Percentiles rank a stretch among this genome's conserved stretches.
These are phyloP conservation scores for Hypoxylon lienhwacheense DNA, from an alignment of 495 filamentous ascomycete genomes.

Conservation along the genomic window DNA sequence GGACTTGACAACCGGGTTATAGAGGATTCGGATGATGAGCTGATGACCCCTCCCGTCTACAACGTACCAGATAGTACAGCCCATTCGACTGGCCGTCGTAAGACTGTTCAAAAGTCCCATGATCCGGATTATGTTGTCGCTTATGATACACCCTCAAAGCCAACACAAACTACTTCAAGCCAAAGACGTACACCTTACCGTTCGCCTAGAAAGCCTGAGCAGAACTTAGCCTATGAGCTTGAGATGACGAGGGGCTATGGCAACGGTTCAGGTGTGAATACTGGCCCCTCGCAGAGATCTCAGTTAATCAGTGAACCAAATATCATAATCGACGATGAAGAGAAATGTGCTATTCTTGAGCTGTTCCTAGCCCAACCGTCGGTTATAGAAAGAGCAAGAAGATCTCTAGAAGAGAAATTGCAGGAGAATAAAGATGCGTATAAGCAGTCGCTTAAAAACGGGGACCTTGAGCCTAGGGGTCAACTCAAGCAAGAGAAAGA, in stretches of 20 bases:
- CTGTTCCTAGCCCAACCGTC: constrained; percentile 41
- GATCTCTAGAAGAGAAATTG: constrained; percentile 33
- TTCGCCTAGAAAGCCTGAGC: constrained; percentile 28
- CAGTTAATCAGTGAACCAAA: constrained; percentile 4
- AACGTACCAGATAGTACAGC: constrained; percentile 18
- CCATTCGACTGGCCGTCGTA: constrained; percentile 23
- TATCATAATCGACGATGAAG: constrained; percentile 23
- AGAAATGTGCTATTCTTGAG: constrained; percentile 36
- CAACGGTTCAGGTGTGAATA: not conserved
- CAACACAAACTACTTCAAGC: constrained; percentile 10
- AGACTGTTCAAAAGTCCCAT: constrained; percentile 12
- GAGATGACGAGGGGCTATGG: constrained; percentile 7
- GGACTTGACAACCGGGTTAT: constrained; percentile 39
- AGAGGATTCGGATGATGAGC: constrained; percentile 56
- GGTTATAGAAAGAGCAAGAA: constrained; percentile 38
- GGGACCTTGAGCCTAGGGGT: constrained; percentile 37
- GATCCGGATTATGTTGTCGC: constrained; percentile 23
- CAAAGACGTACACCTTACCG: constrained; percentile 19
- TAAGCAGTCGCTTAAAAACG: constrained; percentile 37
- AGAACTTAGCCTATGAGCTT: constrained; percentile 3
- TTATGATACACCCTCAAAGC: constrained; percentile 29
- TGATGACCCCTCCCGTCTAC: constrained; percentile 35
- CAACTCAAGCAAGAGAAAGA: constrained; percentile 43
- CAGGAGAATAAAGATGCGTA: constrained; percentile 42
- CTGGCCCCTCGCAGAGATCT: constrained; percentile 14